Conservation (phyloP, 768 basidiomycete species). For the Trametopsis cervina region DNA sequence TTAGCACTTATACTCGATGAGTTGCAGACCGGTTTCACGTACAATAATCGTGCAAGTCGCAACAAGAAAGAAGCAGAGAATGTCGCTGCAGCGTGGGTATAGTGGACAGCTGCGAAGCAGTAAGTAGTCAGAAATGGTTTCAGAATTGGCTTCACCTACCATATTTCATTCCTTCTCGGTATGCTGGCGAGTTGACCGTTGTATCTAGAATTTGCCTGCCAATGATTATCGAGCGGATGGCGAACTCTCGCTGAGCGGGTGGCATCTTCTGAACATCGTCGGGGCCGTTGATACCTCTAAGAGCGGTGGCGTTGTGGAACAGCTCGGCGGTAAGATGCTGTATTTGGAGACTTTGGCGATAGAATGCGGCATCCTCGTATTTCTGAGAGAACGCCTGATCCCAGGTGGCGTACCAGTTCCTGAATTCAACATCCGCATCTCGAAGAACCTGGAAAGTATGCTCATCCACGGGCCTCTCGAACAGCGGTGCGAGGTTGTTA, state of each 20-base stretch:
- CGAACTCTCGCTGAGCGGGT: constrained; percentile 66
- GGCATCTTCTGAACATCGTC: constrained; percentile 87
- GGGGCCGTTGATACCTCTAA: constrained; percentile 77
- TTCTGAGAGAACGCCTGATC: constrained; percentile 75
- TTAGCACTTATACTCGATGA: not conserved
- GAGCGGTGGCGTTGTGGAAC: constrained; percentile 78
- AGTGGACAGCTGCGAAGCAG: constrained; percentile 61
- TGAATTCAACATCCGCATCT: constrained; percentile 71
- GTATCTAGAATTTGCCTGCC: constrained; percentile 78
- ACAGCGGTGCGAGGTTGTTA: constrained; percentile 67
- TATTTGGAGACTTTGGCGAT: constrained; percentile 80
- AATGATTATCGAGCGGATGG: constrained; percentile 76
- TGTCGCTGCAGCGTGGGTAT: constrained; percentile 88
- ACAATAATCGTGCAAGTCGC: constrained; percentile 84
- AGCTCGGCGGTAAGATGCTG: constrained; percentile 84
- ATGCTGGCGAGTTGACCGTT: constrained; percentile 76
- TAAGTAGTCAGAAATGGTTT: not conserved
- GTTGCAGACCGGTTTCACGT: constrained; percentile 22
- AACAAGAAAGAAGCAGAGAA: constrained; percentile 90
- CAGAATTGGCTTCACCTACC: constrained; percentile 38
- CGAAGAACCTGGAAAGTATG: constrained; percentile 66
- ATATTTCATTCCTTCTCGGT: constrained; percentile 89
- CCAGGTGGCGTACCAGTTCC: constrained; percentile 77
- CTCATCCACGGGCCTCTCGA: constrained; percentile 69
- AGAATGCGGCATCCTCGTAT: constrained; percentile 86